Evolutionary conservation across 345 rosid species (phyloP).

Genomic region (Garcia nutans): DNA sequence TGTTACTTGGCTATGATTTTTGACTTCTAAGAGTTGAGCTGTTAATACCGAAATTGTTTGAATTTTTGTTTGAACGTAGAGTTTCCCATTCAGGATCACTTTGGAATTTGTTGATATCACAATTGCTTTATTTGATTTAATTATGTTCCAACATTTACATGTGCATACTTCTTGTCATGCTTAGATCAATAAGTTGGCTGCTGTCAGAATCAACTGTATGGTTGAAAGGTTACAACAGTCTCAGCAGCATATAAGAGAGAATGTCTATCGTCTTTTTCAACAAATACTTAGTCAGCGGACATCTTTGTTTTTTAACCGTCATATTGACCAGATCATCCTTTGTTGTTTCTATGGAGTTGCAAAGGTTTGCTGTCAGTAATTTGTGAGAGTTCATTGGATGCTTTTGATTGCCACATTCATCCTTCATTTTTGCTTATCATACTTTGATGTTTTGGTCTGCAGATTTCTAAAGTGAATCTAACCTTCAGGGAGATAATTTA

Average conservation of each 20-base stretch:
- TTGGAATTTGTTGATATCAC: not conserved
- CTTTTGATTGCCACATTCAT: not conserved
- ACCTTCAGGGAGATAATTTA: constrained; percentile 79
- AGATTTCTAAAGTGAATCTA: constrained; percentile 82
- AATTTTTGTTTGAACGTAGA: too few species aligned
- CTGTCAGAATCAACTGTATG: constrained; percentile 37
- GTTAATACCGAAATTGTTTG: not conserved
- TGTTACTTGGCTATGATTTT: not conserved
- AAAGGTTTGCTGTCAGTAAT: constrained; percentile 25
- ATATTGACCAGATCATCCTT: constrained; percentile 38
- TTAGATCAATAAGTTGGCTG: constrained; percentile 35
- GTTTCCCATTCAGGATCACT: not conserved
- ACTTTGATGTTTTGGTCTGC: constrained; percentile 23
- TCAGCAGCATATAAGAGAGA: constrained; percentile 37
- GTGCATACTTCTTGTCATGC: constrained; percentile 10
- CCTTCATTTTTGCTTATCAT: constrained; percentile 6
- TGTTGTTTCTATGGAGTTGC: constrained; percentile 41
- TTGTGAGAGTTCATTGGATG: not conserved
- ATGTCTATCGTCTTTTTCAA: constrained; percentile 35
- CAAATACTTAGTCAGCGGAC: constrained; percentile 32
- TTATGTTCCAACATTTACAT: constrained; percentile 12
- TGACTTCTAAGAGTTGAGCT: not conserved
- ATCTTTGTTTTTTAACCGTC: constrained; percentile 35
- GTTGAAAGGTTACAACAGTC: constrained; percentile 32
- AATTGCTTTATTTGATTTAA: not conserved